Evolutionary conservation across 2,329 filamentous ascomycete genomes (phyloP).

Genomic region (Claviceps citrina): DNA sequence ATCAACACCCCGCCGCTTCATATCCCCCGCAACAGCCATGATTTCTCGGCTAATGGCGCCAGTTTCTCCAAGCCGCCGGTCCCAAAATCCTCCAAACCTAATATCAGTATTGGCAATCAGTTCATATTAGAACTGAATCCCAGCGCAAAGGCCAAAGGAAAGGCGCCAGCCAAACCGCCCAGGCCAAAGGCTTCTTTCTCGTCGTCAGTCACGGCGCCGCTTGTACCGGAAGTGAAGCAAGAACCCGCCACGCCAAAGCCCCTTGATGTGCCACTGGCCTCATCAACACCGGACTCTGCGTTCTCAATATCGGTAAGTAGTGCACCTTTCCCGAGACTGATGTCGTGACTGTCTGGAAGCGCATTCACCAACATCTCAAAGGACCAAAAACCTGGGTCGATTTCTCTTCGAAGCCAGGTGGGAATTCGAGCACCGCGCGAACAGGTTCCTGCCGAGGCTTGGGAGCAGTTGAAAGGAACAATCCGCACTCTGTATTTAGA

Average conservation of each 20-base stretch:
- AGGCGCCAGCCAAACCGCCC: conserved; percentile 20
- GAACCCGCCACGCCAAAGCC: conserved; percentile 17
- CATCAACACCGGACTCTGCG: conserved; percentile 8
- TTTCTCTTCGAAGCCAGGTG: conserved; percentile 16
- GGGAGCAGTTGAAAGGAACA: conserved; percentile 31
- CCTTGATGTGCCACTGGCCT: conserved; percentile 11
- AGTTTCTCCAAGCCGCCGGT: conserved; percentile 24
- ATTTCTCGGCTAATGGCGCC: not conserved
- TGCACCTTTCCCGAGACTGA: too few species aligned
- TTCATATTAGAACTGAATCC: conserved; percentile 23
- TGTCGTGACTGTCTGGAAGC: not conserved
- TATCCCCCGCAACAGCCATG: not conserved
- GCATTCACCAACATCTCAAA: conserved; percentile 10
- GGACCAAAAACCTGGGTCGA: conserved; percentile 15
- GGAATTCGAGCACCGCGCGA: conserved; percentile 25
- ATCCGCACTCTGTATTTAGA: conserved; percentile 33
- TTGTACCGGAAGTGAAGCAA: conserved; percentile 15
- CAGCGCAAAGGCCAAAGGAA: conserved; percentile 18
- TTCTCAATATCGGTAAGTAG: conserved; percentile 14
- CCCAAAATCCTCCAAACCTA: conserved; percentile 24
- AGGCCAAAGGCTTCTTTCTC: conserved; percentile 14
- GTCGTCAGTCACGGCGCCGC: conserved; percentile 10
- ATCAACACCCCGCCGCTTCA: not conserved
- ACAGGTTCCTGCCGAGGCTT: conserved; percentile 29
- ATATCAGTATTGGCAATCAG: conserved; percentile 19